A percentile compares a stretch with the other conserved stretches of the same genome.
Conservation (phyloP, 805 yeast genomes). For the Candida tallmaniae region DNA sequence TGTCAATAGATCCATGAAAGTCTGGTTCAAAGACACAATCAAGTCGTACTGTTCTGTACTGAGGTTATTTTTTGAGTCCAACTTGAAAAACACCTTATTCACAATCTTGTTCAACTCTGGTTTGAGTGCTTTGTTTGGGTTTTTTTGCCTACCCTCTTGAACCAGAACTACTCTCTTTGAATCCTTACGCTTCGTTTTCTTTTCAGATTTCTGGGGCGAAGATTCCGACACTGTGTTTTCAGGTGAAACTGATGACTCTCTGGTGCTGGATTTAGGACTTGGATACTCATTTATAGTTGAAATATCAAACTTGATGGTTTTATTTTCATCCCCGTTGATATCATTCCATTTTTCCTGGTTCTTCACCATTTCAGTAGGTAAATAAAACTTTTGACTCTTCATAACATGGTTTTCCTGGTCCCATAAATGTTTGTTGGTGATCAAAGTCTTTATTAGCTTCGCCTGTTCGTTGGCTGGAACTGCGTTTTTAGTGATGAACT, state of each 20-base stretch:
- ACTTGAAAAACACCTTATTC: conserved; percentile 37
- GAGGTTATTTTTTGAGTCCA: conserved; percentile 28
- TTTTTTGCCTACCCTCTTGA: conserved; percentile 15
- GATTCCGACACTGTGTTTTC: not conserved
- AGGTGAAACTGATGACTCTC: conserved; percentile 21
- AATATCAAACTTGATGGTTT: conserved; percentile 31
- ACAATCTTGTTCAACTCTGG: conserved; percentile 32
- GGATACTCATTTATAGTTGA: conserved; percentile 24
- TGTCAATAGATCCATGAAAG: conserved; percentile 22
- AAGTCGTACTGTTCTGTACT: conserved; percentile 32
- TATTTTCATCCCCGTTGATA: conserved; percentile 6
- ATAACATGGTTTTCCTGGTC: conserved; percentile 34
- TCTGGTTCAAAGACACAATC: conserved; percentile 35
- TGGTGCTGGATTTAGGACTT: conserved; percentile 13
- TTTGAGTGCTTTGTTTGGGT: conserved; percentile 11
- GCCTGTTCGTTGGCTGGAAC: conserved; percentile 3
- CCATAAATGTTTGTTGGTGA: conserved; percentile 34
- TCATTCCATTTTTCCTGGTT: conserved; percentile 29
- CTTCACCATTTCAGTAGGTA: conserved; percentile 33
- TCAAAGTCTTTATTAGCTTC: conserved; percentile 23
- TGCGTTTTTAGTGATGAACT: conserved; percentile 22
- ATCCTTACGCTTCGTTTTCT: not conserved
- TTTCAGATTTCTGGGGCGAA: not conserved
- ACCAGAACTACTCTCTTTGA: conserved; percentile 7
- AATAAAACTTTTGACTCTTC: conserved; percentile 27